Evolutionary conservation across 306 rosid genomes (phyloP), one percentile per base, ranked within the genome.

Genomic region (Crotalaria pallida): DNA sequence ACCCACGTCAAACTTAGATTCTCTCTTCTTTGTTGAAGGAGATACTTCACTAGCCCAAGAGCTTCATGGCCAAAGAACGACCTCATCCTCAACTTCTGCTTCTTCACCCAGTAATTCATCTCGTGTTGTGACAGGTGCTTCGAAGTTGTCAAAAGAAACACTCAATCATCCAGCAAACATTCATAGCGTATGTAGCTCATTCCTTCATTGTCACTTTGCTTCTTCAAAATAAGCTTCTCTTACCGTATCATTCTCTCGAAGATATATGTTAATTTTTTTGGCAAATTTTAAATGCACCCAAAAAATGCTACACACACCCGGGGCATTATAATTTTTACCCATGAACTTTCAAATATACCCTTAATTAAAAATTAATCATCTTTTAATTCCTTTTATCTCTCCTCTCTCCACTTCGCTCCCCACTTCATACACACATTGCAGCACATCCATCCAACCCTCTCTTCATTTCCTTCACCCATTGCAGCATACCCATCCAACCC

Each of bases 141-240:
- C 85, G 12, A 61, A 31, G 53, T 50, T 88, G 83, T 88, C 94
- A 27, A 87, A 79, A 72, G 88, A 58, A 70, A 84, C 83, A 11
- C 88, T 88, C 36, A 94, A 94, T 77, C 97, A 94, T 70, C 92
- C 95, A 0, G 91, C 86, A 69, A 91, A 87, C 74, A 88, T 94
- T 81, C 84, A 69, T 60, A 73, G 22, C 7, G 96, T 90, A 79
- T 29, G 86, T 57, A 2, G 16, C 63, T 67, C 47, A 38, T 36
- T 1, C 47, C 43, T 52, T 23, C 60, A 31, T 47, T 44, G 13
- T 34, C 17, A 24, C 41, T 45, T 64, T 9, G 47, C 3, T 26
- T 57, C 33, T 59, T 47, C 61, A 55, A 7, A 50, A 44, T 59
- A 50, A 17, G 66, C 70, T 23, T 73, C 1, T 55, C 24, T 49